Conservation (phyloP, 2,329 filamentous ascomycete species). For the Botrytis galanthina region DNA sequence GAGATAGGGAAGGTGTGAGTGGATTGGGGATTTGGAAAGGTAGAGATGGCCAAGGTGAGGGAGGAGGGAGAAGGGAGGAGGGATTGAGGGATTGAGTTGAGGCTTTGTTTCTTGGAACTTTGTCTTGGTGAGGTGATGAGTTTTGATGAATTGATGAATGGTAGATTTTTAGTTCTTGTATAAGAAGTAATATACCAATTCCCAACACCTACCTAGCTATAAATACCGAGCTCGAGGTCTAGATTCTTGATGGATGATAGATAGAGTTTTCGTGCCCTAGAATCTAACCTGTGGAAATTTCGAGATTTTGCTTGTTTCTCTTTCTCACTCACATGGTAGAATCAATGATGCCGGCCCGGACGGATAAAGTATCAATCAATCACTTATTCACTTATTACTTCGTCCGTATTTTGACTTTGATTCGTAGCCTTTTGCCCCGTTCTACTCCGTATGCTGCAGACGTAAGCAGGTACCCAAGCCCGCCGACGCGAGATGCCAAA, state of each 20-base stretch:
- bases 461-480: neutral
- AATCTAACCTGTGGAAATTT: neutral
- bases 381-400: neutral
- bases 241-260: neutral
- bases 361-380: neutral
- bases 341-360: too few species aligned
- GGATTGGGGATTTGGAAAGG: neutral
- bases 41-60: neutral
- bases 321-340: neutral
- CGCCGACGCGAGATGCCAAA: neutral
- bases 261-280: neutral
- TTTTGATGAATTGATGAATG: neutral
- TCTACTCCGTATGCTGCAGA: neutral
- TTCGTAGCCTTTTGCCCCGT: neutral
- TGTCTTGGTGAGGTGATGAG: neutral
- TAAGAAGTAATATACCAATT: neutral
- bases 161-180: neutral
- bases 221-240: neutral
- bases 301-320: neutral
- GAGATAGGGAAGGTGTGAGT: neutral
- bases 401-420: conserved; percentile 1
- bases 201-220: neutral
- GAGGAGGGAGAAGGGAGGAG: neutral
- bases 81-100: neutral
- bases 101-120: neutral